A percentile compares a stretch with the other conserved stretches of the same genome.
These are phyloP conservation scores for Daucus carota DNA, from an alignment of 129 eudicot species.

Conservation along the genomic window DH1_v3.0 NC_030381.2:28917501-28918000, in stretches of 20 bases:
- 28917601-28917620: slow-evolving; percentile 45
- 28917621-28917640: slow-evolving; percentile 38
- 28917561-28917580: slow-evolving; percentile 65
- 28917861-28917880: background rate
- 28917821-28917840: background rate
- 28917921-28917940: background rate
- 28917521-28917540: background rate
- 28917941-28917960: background rate
- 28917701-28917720: slow-evolving; percentile 92
- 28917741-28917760: slow-evolving; percentile 93
- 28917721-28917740: slow-evolving; percentile 94
- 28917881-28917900: background rate
- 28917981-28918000: background rate
- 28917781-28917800: slow-evolving; percentile 13
- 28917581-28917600: slow-evolving; percentile 79
- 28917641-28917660: slow-evolving; percentile 37
- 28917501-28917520: background rate
- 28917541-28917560: background rate
- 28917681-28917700: slow-evolving; percentile 51
- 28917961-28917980: background rate
- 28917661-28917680: slow-evolving; percentile 61
- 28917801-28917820: background rate
- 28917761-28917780: slow-evolving; percentile 83
- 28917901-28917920: background rate
- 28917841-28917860: background rate